Evolutionary conservation across 2,329 filamentous ascomycete genomes (phyloP).

Genomic region (Claviceps africana): DNA sequence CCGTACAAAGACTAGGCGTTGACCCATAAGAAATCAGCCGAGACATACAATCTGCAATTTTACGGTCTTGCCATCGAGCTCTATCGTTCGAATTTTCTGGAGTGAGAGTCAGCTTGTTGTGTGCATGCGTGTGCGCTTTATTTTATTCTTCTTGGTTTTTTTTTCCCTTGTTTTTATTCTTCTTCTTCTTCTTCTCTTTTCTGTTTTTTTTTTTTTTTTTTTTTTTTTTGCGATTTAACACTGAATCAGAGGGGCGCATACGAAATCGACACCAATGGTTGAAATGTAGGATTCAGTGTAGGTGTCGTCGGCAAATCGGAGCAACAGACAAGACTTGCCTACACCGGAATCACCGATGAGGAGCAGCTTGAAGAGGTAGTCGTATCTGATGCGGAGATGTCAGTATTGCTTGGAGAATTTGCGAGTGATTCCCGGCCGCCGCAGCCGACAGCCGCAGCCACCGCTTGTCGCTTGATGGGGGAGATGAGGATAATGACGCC

Average conservation of each 20-base stretch:
- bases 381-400: constrained; percentile 58
- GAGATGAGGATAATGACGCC: background rate
- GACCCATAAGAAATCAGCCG: background rate
- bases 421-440: background rate
- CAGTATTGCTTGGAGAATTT: constrained; percentile 7
- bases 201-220: no score
- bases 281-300: constrained; percentile 99
- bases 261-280: constrained; percentile 97
- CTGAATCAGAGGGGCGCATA: constrained; percentile 36
- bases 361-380: constrained; percentile 99
- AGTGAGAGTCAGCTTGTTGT: constrained; percentile 7
- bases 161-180: no score
- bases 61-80: constrained; percentile 98
- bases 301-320: constrained; percentile 97
- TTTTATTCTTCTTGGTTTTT: no score
- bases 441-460: background rate
- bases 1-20: background rate
- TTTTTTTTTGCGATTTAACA: no score
- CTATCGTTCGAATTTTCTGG: constrained; percentile 99
- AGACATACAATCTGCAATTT: constrained; percentile 91
- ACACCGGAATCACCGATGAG: constrained; percentile 99
- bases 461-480: background rate
- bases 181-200: background rate
- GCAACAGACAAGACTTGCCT: constrained; percentile 96
- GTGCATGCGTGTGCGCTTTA: no score